Percentiles rank a stretch among this genome's conserved stretches.
phyloP scores from a whole-genome alignment of 169 alveolate genomes.

The Eimeria sp. region DNA sequence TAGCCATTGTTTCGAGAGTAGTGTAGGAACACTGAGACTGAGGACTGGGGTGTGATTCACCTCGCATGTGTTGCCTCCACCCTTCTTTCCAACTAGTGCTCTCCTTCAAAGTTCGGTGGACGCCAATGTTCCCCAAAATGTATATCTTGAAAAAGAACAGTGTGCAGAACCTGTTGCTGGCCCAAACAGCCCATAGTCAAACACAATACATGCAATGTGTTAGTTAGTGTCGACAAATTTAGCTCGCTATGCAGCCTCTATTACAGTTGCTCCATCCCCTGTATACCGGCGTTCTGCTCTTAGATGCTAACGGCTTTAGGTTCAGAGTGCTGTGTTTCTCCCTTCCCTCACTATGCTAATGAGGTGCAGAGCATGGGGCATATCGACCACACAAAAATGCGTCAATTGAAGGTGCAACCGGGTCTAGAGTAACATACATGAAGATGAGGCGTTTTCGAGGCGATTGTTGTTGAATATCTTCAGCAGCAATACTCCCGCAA shows the following conservation, averaged over 20 bases:
- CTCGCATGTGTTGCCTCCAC: not conserved
- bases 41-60: not conserved
- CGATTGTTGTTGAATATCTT: not conserved
- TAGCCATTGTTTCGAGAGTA: not conserved
- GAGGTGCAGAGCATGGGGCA: not conserved
- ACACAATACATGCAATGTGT: no score
- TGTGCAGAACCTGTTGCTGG: not conserved
- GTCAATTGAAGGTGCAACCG: not conserved
- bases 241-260: no score
- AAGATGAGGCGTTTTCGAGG: not conserved
- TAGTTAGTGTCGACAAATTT: no score
- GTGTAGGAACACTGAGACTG: not conserved
- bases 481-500: not conserved
- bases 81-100: not conserved
- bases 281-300: not conserved
- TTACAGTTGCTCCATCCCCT: no score
- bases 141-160: not conserved
- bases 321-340: not conserved
- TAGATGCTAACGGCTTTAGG: not conserved
- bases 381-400: not conserved
- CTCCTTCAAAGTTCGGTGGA: not conserved
- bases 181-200: no score
- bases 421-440: not conserved
- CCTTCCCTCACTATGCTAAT: not conserved
- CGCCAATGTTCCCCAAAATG: not conserved